Evolutionary conservation across 129 eudicot species (phyloP), one percentile per base, ranked within the genome.

Genomic region (Glebionis coronaria): DNA sequence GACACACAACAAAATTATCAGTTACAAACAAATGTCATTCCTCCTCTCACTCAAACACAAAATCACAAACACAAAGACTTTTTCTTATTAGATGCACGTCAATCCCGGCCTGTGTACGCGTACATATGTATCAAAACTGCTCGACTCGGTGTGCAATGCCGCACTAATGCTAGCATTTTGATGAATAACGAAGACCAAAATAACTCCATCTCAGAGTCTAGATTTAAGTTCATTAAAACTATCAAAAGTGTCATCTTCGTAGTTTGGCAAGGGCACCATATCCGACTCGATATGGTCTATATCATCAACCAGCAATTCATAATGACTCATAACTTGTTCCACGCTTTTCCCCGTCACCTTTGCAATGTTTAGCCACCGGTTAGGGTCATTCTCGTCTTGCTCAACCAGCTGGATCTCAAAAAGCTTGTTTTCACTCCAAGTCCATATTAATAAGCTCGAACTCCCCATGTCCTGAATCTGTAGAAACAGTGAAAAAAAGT

Each of bases 341-440:
- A 61, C 78, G 0, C 87, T 76, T 70, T 82, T 85, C 44, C 81
- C 91, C 4, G 73, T 79, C 14, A 73, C 74, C 60, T 80, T 66
- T 20, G 91, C 85, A 2, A 85, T 77, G 20, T 85, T 85, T 31
- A 73, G 78, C 91, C 91, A 85, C 27, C 91, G 73, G 65, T 85
- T 85, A 9, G 87, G 91, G 35, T 80, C 81, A 57, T 85, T 84
- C 71, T 73, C 83, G 61, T 82, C 91, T 59, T 79, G 78, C 35
- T 9, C 59, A 9, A 85, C 87, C 61, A 85, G 44, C 14, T 86
- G 85, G 68, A 82, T 87, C 68, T 85, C 91, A 51, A 85, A 85
- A 49, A 80, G 81, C 70, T 86, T 86, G 88, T 86, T 82, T 65
- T 82, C 83, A 55, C 61, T 77, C 3, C 52, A 21, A 0, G 85